Base-by-base conservation (phyloP, 495 filamentous ascomycete genomes). In the Aspergillus homomorphus region DNA sequence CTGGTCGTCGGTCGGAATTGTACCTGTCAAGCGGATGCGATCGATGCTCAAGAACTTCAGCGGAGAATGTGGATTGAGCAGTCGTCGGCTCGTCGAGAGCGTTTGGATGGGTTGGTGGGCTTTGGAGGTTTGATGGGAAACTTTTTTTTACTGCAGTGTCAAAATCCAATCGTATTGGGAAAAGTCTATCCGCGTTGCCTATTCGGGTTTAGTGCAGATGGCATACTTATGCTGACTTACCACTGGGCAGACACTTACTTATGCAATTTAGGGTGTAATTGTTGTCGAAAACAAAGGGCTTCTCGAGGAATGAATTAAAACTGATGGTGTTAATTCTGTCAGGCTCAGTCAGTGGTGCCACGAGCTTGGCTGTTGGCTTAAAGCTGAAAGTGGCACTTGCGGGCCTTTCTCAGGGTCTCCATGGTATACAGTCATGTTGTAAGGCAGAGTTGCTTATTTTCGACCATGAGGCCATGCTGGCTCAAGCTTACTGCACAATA, bases 1-100 rank as follows among this genome's bases (percentile, higher is more conserved):
- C 60, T 52, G 50, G 53, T 61, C 22, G 43, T 33, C 12, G 42
- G 43, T 20, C 20, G 23, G 24, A 20, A 16, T 58, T 5, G 21
- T 26, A 22, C 0, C 12, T 23, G 21, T 50, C 23, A n/a, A 19
- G 9, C 9, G 21, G 44, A 14, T 38, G 10, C 10, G 10, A 38
- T 38, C 33, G 33, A 38, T 38, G 22, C 14, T 15, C 16, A 23
- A 15, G 24, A 16, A 18, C n/a, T 16, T 16, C 16, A 28, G 28
- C 14, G 15, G 15, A 14, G 3, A 3, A n/a, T 51, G n/a, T 45
- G 15, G 18, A n/a, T n/a, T n/a, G n/a, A n/a, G n/a, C n/a, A n/a
- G n/a, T 38, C 2, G 33, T 38, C 33, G 33, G 33, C 33, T 38
- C 33, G 33, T 38, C 33, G 33, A 38, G 33, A 38, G 33, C 33